These are phyloP conservation scores for Kickxella alabastrina DNA, from an alignment of 192 early-diverging fungal species.

Conservation along the genomic window DNA sequence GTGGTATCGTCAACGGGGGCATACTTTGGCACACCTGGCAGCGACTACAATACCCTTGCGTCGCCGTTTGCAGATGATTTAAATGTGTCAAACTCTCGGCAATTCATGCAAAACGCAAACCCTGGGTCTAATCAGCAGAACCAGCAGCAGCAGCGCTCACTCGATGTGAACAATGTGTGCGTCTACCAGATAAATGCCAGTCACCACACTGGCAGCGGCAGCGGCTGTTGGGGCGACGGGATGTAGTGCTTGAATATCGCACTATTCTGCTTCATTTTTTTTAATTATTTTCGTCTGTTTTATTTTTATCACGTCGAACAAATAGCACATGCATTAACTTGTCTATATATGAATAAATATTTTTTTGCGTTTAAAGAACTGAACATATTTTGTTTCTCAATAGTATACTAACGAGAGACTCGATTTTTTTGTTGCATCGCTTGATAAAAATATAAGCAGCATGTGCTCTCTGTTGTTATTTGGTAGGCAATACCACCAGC, in stretches of 20 bases:
- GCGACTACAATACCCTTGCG: not conserved
- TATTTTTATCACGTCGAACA: not conserved
- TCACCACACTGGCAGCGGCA: not conserved
- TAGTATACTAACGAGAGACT: too few species aligned
- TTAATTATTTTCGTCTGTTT: not conserved
- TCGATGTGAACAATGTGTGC: too few species aligned
- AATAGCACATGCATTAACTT: not conserved
- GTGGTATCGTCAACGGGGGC: constrained; percentile 20
- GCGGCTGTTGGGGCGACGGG: not conserved
- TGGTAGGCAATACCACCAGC: too few species aligned
- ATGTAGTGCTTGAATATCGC: too few species aligned
- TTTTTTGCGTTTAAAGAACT: too few species aligned
- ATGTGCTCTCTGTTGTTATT: too few species aligned
- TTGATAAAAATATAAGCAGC: too few species aligned
- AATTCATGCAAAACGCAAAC: not conserved
- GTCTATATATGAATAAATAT: not conserved
- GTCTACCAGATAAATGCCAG: not conserved
- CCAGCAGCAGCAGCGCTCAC: too few species aligned
- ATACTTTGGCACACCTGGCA: constrained; percentile 20
- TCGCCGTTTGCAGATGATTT: constrained; percentile 3
- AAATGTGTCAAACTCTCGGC: not conserved
- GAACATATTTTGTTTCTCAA: too few species aligned
- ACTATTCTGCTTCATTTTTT: not conserved
- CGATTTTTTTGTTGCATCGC: not conserved
- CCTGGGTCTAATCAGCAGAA: not conserved